Percentiles rank a stretch among this genome's conserved stretches.
Conservation (phyloP, 1,284 basidiomycete species). For the Ganoderma sp. region DNA sequence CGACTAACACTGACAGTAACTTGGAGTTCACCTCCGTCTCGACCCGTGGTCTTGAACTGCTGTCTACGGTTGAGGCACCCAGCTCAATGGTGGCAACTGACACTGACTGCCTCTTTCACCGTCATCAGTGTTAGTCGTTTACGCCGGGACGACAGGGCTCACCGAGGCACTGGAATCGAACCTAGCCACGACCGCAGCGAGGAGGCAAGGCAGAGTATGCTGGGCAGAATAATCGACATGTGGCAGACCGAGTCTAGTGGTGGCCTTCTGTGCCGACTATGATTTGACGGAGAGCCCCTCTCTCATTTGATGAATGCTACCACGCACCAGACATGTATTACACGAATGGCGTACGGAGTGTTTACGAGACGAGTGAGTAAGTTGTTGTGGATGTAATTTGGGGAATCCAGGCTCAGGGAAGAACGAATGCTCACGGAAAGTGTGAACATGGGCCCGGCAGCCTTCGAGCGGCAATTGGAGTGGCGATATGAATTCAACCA, state of each 20-base stretch:
- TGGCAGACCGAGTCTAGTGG: background rate
- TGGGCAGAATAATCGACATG: background rate
- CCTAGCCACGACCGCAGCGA: too few relatives aligned
- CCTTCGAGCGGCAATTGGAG: conserved; percentile 2
- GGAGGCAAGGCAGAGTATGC: background rate
- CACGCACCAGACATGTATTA: background rate
- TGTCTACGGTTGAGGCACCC: background rate
- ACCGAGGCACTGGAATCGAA: background rate
- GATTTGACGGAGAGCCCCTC: background rate
- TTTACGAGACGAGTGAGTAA: background rate
- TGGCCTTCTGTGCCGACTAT: background rate
- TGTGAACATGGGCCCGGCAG: background rate
- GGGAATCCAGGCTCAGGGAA: background rate
- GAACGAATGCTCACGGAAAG: background rate
- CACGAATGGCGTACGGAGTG: background rate
- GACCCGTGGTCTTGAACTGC: background rate
- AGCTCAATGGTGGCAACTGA: background rate
- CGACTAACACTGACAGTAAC: background rate
- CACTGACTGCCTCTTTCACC: background rate
- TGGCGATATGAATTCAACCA: background rate
- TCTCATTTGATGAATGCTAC: background rate
- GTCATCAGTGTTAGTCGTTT: background rate
- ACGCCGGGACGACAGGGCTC: background rate
- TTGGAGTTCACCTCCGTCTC: background rate
- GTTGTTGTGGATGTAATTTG: background rate